These are phyloP conservation scores for Hydnomerulius pinastri DNA, from an alignment of 768 basidiomycete species.

Conservation along the genomic window DNA sequence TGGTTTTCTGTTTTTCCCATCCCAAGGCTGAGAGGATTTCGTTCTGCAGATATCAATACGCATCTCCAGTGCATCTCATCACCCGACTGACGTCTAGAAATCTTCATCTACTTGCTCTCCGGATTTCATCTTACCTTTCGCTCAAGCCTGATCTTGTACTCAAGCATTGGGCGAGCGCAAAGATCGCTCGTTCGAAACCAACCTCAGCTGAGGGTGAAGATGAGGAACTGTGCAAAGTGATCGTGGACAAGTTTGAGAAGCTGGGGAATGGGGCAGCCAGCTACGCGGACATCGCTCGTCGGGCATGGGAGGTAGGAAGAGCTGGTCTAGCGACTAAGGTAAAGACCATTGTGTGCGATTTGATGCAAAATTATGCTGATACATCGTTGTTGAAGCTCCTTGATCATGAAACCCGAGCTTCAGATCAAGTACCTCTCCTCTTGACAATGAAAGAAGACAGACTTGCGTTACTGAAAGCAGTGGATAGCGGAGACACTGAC, in stretches of 20 bases:
- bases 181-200: conserved; percentile 76
- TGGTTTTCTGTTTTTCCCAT: conserved; percentile 6
- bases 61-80: conserved; percentile 80
- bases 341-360: not conserved
- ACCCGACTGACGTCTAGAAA: conserved; percentile 83
- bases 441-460: conserved; percentile 94
- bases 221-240: conserved; percentile 74
- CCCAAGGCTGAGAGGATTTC: conserved; percentile 4
- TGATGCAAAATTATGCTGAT: not conserved
- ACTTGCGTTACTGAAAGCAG: conserved; percentile 83
- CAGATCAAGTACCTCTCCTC: conserved; percentile 92
- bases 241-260: conserved; percentile 88
- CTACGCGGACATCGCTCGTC: conserved; percentile 92
- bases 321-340: conserved; percentile 85
- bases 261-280: conserved; percentile 80
- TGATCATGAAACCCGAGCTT: conserved; percentile 87
- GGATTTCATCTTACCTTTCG: conserved; percentile 81
- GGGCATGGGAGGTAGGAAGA: conserved; percentile 89
- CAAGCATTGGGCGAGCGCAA: conserved; percentile 94
- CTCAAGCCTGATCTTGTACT: conserved; percentile 86
- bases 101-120: conserved; percentile 88
- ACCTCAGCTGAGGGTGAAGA: conserved; percentile 65
- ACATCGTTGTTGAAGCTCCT: conserved; percentile 56
- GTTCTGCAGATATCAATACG: conserved; percentile 68
- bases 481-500: conserved; percentile 94